Evolutionary conservation across 768 basidiomycete genomes (phyloP).

Genomic region (Pleurotus citrinopileatus): DNA sequence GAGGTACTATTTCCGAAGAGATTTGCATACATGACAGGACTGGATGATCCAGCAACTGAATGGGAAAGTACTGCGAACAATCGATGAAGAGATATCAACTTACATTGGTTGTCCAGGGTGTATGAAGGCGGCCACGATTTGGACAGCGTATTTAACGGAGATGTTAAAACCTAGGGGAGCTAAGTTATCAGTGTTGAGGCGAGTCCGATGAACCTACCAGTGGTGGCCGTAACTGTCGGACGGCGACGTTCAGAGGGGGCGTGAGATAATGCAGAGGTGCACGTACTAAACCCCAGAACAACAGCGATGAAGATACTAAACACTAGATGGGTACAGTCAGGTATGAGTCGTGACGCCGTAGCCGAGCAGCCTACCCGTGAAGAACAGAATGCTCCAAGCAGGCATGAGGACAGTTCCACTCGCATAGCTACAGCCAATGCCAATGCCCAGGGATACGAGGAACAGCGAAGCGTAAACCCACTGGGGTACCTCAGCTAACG

Average conservation of each 20-base stretch:
- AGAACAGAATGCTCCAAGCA: slow-evolving; percentile 51
- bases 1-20: slow-evolving; percentile 50
- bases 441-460: slow-evolving; percentile 41
- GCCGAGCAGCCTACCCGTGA: slow-evolving; percentile 35
- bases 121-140: slow-evolving; percentile 49
- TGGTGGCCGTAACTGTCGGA: slow-evolving; percentile 34
- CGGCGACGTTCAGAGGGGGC: background rate
- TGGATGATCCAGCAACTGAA: slow-evolving; percentile 14
- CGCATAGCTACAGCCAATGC: slow-evolving; percentile 43
- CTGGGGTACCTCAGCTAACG: slow-evolving; percentile 44
- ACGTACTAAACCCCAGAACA: slow-evolving; percentile 40
- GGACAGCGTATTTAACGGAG: slow-evolving; percentile 47
- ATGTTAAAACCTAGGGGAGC: slow-evolving; percentile 31
- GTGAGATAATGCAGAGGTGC: no score
- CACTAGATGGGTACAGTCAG: no score
- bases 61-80: background rate
- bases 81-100: slow-evolving; percentile 11
- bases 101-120: slow-evolving; percentile 47
- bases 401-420: slow-evolving; percentile 45
- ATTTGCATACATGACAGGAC: slow-evolving; percentile 55
- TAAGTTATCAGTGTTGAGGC: slow-evolving; percentile 4
- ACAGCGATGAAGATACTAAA: slow-evolving; percentile 33
- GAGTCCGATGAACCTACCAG: slow-evolving; percentile 14
- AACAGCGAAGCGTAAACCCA: slow-evolving; percentile 49
- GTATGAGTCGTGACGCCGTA: no score